Evolutionary conservation across 2,329 filamentous ascomycete genomes (phyloP).

Genomic region (Colletotrichum camelliae): DNA sequence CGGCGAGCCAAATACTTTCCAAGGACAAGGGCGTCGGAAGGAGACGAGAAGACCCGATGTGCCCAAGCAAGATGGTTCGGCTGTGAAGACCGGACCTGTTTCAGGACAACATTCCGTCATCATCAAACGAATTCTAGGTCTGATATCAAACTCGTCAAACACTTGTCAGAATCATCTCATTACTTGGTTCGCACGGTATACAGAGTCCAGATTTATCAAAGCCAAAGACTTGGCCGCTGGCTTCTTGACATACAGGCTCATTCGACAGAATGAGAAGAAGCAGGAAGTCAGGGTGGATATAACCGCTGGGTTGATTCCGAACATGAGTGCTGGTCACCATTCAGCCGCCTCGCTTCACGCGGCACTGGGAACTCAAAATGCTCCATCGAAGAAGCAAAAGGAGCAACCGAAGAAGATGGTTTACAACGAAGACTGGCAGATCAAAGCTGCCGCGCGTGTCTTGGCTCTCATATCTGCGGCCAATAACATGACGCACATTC

Average conservation of each 20-base stretch:
- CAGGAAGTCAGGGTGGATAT: conserved; percentile 64
- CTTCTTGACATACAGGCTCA: conserved; percentile 83
- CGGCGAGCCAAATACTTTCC: conserved; percentile 42
- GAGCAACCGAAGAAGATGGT: conserved; percentile 61
- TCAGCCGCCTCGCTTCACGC: conserved; percentile 77
- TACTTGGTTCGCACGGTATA: conserved; percentile 77
- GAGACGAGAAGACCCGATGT: neutral
- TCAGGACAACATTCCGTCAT: conserved; percentile 80
- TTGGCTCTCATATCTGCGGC: conserved; percentile 83
- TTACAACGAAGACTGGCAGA: conserved; percentile 89
- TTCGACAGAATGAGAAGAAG: conserved; percentile 72
- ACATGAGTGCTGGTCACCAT: conserved; percentile 66
- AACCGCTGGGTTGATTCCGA: conserved; percentile 74
- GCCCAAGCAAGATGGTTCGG: neutral
- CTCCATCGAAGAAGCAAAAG: conserved; percentile 58
- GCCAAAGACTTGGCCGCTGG: conserved; percentile 78
- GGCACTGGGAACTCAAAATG: conserved; percentile 65
- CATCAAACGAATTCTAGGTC: conserved; percentile 82
- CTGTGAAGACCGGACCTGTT: conserved; percentile 44
- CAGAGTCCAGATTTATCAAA: conserved; percentile 70
- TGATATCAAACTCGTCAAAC: conserved; percentile 77
- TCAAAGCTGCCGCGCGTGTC: conserved; percentile 79
- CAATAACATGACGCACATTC: conserved; percentile 63
- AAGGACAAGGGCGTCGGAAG: conserved; percentile 30
- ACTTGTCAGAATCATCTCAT: conserved; percentile 80